These are phyloP conservation scores for Mortierella sp. DNA, from an alignment of 371 early-diverging fungal genomes.

Conservation along the genomic window DNA sequence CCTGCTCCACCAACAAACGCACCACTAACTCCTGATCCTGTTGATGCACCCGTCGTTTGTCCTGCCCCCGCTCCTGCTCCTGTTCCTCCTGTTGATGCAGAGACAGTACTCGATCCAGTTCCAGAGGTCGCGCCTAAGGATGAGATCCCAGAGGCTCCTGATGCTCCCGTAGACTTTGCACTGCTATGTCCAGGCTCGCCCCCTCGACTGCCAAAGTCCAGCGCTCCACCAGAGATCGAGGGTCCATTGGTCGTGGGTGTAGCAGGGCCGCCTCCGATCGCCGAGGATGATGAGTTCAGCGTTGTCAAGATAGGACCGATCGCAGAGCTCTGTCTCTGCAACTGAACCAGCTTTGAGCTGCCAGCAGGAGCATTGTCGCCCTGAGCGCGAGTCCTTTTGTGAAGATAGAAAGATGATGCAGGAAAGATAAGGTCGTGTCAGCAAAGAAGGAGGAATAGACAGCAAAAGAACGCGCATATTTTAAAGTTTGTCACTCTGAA, in stretches of 20 bases:
- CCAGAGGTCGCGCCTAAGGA: neutral
- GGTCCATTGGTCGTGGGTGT: constrained; percentile 11
- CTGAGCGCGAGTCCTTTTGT: constrained; percentile 26
- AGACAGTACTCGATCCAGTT: constrained; percentile 9
- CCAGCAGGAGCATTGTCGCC: constrained; percentile 32
- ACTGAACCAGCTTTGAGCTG: constrained; percentile 46
- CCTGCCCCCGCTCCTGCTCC: neutral
- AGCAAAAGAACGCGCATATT: neutral
- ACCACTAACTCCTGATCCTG: constrained; percentile 7
- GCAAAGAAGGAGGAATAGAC: neutral
- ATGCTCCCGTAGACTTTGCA: constrained; percentile 3
- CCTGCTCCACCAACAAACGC: constrained; percentile 9
- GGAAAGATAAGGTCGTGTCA: neutral
- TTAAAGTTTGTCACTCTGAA: constrained; percentile 20
- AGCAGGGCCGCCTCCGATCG: neutral
- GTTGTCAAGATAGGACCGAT: constrained; percentile 15
- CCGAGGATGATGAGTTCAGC: constrained; percentile 11
- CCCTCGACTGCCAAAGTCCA: constrained; percentile 32
- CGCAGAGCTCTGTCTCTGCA: constrained; percentile 44
- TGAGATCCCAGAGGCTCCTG: constrained; percentile 19
- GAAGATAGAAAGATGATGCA: neutral
- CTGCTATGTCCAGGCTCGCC: constrained; percentile 11
- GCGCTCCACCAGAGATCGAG: constrained; percentile 33
- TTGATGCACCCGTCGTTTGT: neutral
- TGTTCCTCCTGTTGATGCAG: neutral